A percentile compares a stretch with the other conserved stretches of the same genome.
phyloP scores from a whole-genome alignment of 1,139 yeast genomes.

The Kurtzmaniella quercitrusa region DNA sequence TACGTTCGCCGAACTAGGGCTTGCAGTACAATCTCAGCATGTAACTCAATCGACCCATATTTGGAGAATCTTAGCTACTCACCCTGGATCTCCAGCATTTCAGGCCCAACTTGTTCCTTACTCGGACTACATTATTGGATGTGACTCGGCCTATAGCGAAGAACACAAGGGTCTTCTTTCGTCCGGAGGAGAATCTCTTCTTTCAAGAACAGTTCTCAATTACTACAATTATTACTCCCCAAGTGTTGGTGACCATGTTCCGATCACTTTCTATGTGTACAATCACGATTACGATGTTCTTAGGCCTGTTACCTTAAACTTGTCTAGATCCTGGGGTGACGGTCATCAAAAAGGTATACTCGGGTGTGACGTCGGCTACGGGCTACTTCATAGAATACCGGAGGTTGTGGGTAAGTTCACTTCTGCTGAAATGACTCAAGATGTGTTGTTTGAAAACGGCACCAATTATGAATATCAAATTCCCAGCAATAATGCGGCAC shows the following conservation, averaged over 20 bases:
- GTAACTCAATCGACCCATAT: slow-evolving; percentile 74
- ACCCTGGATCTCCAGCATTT: slow-evolving; percentile 81
- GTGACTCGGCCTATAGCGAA: slow-evolving; percentile 52
- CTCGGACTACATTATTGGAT: slow-evolving; percentile 87
- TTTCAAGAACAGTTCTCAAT: slow-evolving; percentile 59
- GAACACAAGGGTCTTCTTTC: slow-evolving; percentile 64
- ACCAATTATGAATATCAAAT: slow-evolving; percentile 14
- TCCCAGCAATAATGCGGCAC: slow-evolving; percentile 1
- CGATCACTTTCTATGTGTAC: slow-evolving; percentile 68
- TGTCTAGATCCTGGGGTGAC: slow-evolving; percentile 39
- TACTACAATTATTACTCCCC: slow-evolving; percentile 52
- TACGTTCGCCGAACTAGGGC: slow-evolving; percentile 46
- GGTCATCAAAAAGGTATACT: slow-evolving; percentile 68
- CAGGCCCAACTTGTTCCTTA: slow-evolving; percentile 78
- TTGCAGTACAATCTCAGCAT: slow-evolving; percentile 75
- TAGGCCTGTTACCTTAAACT: slow-evolving; percentile 76
- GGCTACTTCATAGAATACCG: slow-evolving; percentile 80
- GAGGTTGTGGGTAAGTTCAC: slow-evolving; percentile 55
- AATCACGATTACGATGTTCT: slow-evolving; percentile 83
- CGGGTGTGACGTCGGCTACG: slow-evolving; percentile 96
- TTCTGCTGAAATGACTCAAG: slow-evolving; percentile 28
- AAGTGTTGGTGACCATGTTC: slow-evolving; percentile 32
- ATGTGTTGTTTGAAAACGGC: slow-evolving; percentile 33
- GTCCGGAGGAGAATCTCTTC: slow-evolving; percentile 80
- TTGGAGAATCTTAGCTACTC: slow-evolving; percentile 80